phyloP scores from a whole-genome alignment of 768 basidiomycete species.

The Pleurotus platypus region DNA sequence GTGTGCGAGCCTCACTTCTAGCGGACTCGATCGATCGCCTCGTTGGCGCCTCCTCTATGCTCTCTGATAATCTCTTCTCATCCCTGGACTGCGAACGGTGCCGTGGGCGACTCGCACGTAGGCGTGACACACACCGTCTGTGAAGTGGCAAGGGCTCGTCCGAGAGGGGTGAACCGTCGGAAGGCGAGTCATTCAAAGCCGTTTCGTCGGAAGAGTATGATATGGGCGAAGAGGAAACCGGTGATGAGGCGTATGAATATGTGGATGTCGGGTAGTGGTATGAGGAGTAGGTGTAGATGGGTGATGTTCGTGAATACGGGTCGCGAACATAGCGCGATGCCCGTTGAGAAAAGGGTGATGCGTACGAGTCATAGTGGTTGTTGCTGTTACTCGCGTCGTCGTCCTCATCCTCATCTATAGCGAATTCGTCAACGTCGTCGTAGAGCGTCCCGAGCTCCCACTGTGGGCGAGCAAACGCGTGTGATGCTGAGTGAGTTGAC shows the following conservation, averaged over 20 bases:
- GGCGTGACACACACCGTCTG: constrained; percentile 1
- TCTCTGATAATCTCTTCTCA: constrained; percentile 5
- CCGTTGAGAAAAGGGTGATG: constrained; percentile 6
- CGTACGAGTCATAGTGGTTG: constrained; percentile 10
- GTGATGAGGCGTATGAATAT: constrained; percentile 1
- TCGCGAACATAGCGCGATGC: constrained; percentile 6
- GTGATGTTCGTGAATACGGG: background rate
- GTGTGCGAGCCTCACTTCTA: constrained; percentile 1
- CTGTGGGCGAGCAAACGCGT: constrained; percentile 4
- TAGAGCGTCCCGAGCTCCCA: constrained; percentile 16
- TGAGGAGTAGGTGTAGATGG: constrained; percentile 9
- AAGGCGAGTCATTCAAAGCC: constrained; percentile 1
- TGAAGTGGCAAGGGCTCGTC: constrained; percentile 4
- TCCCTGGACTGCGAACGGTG: constrained; percentile 7
- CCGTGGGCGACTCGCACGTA: constrained; percentile 1
- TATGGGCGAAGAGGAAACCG: background rate
- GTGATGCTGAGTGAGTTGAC: background rate
- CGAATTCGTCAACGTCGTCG: constrained; percentile 25
- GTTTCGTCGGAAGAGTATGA: constrained; percentile 6
- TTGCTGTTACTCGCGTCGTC: constrained; percentile 18
- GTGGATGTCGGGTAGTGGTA: constrained; percentile 6
- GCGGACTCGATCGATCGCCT: constrained; percentile 6
- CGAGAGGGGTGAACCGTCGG: background rate
- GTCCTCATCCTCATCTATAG: constrained; percentile 19
- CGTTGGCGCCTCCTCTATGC: constrained; percentile 9